Conservation (phyloP, 177 flowering plant genomes). For the Vitis hybrid region DNA sequence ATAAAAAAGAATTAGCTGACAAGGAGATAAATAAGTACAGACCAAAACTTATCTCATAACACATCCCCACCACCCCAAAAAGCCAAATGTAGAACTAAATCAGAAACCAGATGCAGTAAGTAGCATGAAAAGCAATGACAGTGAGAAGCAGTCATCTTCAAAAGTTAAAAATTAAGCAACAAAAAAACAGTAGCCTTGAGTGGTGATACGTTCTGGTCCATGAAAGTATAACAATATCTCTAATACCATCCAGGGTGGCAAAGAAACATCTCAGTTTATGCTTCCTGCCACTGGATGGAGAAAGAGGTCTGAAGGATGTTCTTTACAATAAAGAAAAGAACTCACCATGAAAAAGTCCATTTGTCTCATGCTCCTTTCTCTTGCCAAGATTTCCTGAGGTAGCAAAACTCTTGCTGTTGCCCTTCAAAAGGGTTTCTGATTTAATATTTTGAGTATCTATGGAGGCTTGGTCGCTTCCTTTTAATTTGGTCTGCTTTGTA, state of each 20-base stretch:
- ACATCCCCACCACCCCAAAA: too few species aligned
- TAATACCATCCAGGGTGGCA: neutral
- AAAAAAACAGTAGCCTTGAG: neutral
- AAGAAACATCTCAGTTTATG: neutral
- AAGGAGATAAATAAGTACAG: neutral
- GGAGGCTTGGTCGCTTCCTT: slow-evolving; percentile 7
- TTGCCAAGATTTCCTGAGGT: slow-evolving; percentile 23
- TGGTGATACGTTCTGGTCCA: neutral
- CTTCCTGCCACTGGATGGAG: neutral
- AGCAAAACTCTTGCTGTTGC: slow-evolving; percentile 8
- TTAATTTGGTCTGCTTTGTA: slow-evolving; percentile 6
- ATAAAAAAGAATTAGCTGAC: neutral
- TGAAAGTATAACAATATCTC: neutral
- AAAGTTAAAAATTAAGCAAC: neutral
- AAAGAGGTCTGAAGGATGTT: neutral
- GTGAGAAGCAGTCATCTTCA: neutral
- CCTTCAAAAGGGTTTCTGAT: slow-evolving; percentile 1
- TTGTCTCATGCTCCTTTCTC: slow-evolving; percentile 29
- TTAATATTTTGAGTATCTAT: slow-evolving; percentile 1
- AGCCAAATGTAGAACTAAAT: neutral
- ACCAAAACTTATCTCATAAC: neutral
- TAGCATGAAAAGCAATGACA: neutral
- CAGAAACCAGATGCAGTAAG: neutral
- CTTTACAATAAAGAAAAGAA: slow-evolving; percentile 8
- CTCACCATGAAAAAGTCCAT: slow-evolving; percentile 39